Conservation (phyloP, 2,329 filamentous ascomycete species). For the Seiridium cupressi region DNA sequence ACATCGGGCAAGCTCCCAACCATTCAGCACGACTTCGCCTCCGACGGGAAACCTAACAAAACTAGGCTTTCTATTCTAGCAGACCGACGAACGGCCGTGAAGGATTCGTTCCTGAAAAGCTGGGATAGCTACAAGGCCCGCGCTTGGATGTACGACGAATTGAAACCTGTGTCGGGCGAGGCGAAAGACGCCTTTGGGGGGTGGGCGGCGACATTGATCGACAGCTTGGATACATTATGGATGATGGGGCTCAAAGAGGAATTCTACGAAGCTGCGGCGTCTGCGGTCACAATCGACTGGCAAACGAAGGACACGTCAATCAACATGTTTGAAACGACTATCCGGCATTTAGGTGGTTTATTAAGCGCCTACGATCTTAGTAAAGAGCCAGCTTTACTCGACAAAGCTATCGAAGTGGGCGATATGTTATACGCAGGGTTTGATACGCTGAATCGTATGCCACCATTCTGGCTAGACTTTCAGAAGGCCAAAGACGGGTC, state of each 20-base stretch:
- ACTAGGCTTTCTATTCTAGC: slow-evolving; percentile 22
- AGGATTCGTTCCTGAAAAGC: slow-evolving; percentile 38
- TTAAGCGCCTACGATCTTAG: slow-evolving; percentile 45
- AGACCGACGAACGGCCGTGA: slow-evolving; percentile 34
- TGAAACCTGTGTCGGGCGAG: slow-evolving; percentile 45
- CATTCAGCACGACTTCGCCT: slow-evolving; percentile 33
- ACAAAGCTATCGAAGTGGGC: slow-evolving; percentile 44
- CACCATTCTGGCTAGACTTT: slow-evolving; percentile 56
- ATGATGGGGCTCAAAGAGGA: slow-evolving; percentile 60
- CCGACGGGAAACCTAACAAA: slow-evolving; percentile 8
- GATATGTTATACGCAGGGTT: slow-evolving; percentile 47
- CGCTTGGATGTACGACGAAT: slow-evolving; percentile 53
- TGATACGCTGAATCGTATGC: slow-evolving; percentile 48
- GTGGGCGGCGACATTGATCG: slow-evolving; percentile 59
- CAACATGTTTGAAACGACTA: slow-evolving; percentile 47
- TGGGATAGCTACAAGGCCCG: slow-evolving; percentile 50
- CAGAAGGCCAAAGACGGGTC: slow-evolving; percentile 31
- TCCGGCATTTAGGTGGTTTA: slow-evolving; percentile 44
- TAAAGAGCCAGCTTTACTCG: slow-evolving; percentile 35
- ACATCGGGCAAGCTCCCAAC: slow-evolving; percentile 5
- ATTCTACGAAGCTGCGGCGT: slow-evolving; percentile 51
- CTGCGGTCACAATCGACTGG: slow-evolving; percentile 49
- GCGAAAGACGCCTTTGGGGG: slow-evolving; percentile 49
- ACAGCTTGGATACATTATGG: slow-evolving; percentile 59
- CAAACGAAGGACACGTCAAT: slow-evolving; percentile 34